A percentile compares a stretch with the other conserved stretches of the same genome.
phyloP scores from a whole-genome alignment of 2,329 filamentous ascomycete genomes.

The Colletotrichum tropicale region DNA sequence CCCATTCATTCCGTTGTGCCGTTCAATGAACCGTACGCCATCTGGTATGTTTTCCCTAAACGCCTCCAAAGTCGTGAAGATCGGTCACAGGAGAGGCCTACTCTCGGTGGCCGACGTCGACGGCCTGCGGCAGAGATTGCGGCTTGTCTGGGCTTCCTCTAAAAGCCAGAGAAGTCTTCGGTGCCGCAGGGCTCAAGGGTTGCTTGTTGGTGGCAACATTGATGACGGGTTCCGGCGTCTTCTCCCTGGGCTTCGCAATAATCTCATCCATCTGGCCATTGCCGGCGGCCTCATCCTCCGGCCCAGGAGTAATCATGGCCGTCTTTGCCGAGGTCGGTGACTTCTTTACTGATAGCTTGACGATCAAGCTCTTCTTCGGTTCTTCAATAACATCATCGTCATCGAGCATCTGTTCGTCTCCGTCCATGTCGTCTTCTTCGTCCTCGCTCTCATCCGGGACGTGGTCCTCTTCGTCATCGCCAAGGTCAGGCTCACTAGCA shows the following conservation, averaged over 20 bases:
- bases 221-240: conserved; percentile 18
- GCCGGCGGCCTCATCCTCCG: not conserved
- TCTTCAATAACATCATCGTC: conserved; percentile 56
- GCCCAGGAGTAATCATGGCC: not conserved
- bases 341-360: conserved; percentile 68
- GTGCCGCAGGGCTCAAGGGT: conserved; percentile 34
- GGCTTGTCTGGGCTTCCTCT: conserved; percentile 67
- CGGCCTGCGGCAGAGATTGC: conserved; percentile 33
- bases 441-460: conserved; percentile 64
- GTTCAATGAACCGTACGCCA: conserved; percentile 16
- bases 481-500: conserved; percentile 76
- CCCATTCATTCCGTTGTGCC: not conserved
- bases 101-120: conserved; percentile 34
- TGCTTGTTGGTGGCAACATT: conserved; percentile 17
- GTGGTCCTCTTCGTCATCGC: conserved; percentile 76
- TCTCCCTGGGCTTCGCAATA: not conserved
- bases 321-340: conserved; percentile 31
- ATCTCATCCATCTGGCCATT: not conserved
- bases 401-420: conserved; percentile 59
- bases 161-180: conserved; percentile 57
- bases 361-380: conserved; percentile 66
- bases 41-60: conserved; percentile 1
- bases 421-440: conserved; percentile 63
- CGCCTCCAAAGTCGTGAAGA: conserved; percentile 1
- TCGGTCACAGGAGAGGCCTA: conserved; percentile 15